Evolutionary conservation across 2,329 filamentous ascomycete genomes (phyloP), one percentile per base, ranked within the genome.

Genomic region (Fusarium nygamai): DNA sequence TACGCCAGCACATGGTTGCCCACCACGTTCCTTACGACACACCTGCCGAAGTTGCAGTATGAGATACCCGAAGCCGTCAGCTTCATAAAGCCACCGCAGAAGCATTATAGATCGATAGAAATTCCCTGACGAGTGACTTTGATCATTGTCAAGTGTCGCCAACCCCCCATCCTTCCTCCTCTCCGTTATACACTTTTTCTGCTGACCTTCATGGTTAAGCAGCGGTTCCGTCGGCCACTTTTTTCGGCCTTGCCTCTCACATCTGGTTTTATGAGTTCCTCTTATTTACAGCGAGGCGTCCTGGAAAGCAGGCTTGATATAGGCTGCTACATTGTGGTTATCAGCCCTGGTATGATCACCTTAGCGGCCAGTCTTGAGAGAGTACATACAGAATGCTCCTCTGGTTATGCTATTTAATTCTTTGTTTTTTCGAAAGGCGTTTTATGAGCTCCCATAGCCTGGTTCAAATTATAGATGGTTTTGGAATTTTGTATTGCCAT

Each of bases 91-190:
- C 67, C 56, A 77, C 69, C 67, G 72, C 69, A 73, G 72, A 72
- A 73, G 68, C 64, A 76, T 60, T 54, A 78, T 76, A 78, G 73
- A 78, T 67, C 72, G 76, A 75, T 76, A 77, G 69, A 76, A 67
- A 75, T 74, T 69, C 64, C 53, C 64, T 48, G 71, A 75, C 61
- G 51, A 69, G 58, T 59, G 50, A 56, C 62, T 54, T 57, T n/a
- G 56, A 44, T 66, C 48, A 61, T 58, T 60, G 63, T 67, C 64
- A 39, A 38, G 57, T 60, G 50, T 62, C 59, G 31, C 62, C 60
- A 57, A 67, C 62, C 71, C 63, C 56, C 46, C 61, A 66, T 65
- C 57, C 44, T 64, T 43, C 58, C 61, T 39, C 60, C 56, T 34
- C 64, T 57, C 48, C 61, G 36, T 64, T 65, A 58, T 59, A 44